Percentiles rank a stretch among this genome's conserved stretches.
These are phyloP conservation scores for Nepenthes gracilis DNA, from an alignment of 148 eudicot genomes.

Conservation along the genomic window DNA sequence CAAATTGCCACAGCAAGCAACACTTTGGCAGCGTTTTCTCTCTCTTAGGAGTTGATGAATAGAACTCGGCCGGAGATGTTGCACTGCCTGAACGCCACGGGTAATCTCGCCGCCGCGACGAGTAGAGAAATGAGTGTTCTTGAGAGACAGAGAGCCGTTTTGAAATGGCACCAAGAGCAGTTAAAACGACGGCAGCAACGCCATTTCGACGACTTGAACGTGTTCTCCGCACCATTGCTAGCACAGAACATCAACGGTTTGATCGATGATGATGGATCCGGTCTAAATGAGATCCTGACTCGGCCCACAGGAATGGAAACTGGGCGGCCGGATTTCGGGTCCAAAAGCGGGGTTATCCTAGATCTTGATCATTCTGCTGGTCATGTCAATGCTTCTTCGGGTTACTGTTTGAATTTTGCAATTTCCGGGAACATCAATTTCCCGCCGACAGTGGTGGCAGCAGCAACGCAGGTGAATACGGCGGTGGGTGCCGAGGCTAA, in stretches of 20 bases:
- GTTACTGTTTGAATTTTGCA: slow-evolving; percentile 25
- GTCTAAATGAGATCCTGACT: slow-evolving; percentile 15
- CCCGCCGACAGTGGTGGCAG: slow-evolving; percentile 27
- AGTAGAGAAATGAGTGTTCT: slow-evolving; percentile 42
- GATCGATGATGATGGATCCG: slow-evolving; percentile 5
- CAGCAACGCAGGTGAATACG: slow-evolving; percentile 12
- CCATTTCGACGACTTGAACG: slow-evolving; percentile 20
- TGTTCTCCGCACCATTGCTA: slow-evolving; percentile 7
- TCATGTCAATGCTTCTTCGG: slow-evolving; percentile 8
- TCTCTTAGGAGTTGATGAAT: slow-evolving; percentile 16
- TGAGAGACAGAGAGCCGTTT: slow-evolving; percentile 45
- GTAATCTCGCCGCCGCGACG: slow-evolving; percentile 3
- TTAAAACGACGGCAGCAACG: slow-evolving; percentile 22
- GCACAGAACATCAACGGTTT: slow-evolving; percentile 8
- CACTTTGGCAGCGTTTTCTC: no score
- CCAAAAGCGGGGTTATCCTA: slow-evolving; percentile 11
- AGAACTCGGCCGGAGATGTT: slow-evolving; percentile 33
- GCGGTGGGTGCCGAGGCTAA: slow-evolving; percentile 9
- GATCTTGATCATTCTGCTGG: slow-evolving; percentile 4
- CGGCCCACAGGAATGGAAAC: slow-evolving; percentile 40
- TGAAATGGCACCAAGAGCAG: slow-evolving; percentile 52
- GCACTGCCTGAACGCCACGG: slow-evolving; percentile 20
- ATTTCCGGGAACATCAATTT: slow-evolving; percentile 40
- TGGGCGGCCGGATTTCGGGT: slow-evolving; percentile 36
- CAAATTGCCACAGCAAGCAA: no score